These are phyloP conservation scores for Fistulinella prunicolor DNA, from an alignment of 768 basidiomycete genomes.

Conservation along the genomic window DNA sequence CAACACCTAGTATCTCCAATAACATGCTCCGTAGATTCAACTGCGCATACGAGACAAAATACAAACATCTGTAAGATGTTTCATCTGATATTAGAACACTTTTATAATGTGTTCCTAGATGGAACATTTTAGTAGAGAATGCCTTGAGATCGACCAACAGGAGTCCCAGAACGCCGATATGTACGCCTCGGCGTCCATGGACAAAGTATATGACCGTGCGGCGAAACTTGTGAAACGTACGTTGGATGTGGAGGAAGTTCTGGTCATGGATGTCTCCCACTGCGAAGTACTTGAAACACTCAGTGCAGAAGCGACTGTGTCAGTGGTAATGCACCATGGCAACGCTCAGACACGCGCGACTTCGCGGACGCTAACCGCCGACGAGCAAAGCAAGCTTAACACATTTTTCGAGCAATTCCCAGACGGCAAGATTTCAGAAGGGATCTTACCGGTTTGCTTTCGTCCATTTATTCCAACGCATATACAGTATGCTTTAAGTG, in stretches of 20 bases:
- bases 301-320: conserved; percentile 55
- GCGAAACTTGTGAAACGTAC: conserved; percentile 87
- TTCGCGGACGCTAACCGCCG: conserved; percentile 54
- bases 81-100: neutral
- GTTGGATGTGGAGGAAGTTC: conserved; percentile 87
- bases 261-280: conserved; percentile 90
- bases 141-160: conserved; percentile 78
- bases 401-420: conserved; percentile 77
- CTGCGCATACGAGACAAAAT: conserved; percentile 87
- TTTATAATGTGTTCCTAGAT: conserved; percentile 46
- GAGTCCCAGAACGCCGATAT: conserved; percentile 26
- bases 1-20: neutral
- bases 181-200: conserved; percentile 55
- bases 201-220: conserved; percentile 86
- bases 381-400: conserved; percentile 73
- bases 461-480: conserved; percentile 75
- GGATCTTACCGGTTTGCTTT: conserved; percentile 80
- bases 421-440: conserved; percentile 85
- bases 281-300: conserved; percentile 82
- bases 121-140: conserved; percentile 95
- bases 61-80: conserved; percentile 69
- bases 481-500: conserved; percentile 87
- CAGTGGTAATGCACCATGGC: conserved; percentile 69
- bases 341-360: conserved; percentile 52
- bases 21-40: conserved; percentile 58